A percentile compares a stretch with the other conserved stretches of the same genome.
These are phyloP conservation scores for Paraphoma chrysanthemicola DNA, from an alignment of 2,329 filamentous ascomycete genomes.

Conservation along the genomic window DNA sequence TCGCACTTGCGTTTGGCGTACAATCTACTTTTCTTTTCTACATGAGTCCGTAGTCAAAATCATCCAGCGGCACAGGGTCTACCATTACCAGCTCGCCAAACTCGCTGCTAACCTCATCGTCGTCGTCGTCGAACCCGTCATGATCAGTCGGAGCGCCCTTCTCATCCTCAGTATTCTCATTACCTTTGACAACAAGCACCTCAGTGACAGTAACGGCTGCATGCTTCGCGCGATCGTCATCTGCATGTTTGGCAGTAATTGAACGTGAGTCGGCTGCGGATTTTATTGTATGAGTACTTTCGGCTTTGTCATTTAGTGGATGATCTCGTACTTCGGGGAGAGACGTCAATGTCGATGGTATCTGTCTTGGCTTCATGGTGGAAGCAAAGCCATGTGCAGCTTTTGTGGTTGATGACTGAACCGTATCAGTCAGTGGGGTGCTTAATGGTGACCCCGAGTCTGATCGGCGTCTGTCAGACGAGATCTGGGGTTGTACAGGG, in stretches of 20 bases:
- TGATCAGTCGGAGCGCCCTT: not conserved
- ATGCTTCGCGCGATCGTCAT: not conserved
- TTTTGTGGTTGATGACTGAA: no score
- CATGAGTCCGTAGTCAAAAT: constrained; percentile 32
- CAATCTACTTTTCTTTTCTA: not conserved
- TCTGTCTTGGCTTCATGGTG: no score
- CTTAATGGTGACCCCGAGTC: no score
- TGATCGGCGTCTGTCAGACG: not conserved
- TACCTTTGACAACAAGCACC: constrained; percentile 1
- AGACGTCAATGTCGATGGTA: no score
- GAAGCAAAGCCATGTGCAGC: no score
- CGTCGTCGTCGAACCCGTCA: constrained; percentile 8
- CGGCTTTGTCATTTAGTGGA: no score
- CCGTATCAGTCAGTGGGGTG: no score
- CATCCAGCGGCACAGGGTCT: constrained; percentile 34
- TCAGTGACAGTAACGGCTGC: constrained; percentile 11
- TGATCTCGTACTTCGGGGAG: no score
- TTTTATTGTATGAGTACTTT: no score
- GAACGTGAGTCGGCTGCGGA: no score
- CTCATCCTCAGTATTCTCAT: not conserved
- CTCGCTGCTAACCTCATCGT: constrained; percentile 30
- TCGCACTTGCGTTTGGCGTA: no score
- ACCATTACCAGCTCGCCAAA: constrained; percentile 38
- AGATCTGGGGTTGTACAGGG: not conserved
- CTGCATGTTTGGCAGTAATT: not conserved